These are phyloP conservation scores for Mucor mucedo DNA, from an alignment of 371 early-diverging fungal genomes.

Conservation along the genomic window DNA sequence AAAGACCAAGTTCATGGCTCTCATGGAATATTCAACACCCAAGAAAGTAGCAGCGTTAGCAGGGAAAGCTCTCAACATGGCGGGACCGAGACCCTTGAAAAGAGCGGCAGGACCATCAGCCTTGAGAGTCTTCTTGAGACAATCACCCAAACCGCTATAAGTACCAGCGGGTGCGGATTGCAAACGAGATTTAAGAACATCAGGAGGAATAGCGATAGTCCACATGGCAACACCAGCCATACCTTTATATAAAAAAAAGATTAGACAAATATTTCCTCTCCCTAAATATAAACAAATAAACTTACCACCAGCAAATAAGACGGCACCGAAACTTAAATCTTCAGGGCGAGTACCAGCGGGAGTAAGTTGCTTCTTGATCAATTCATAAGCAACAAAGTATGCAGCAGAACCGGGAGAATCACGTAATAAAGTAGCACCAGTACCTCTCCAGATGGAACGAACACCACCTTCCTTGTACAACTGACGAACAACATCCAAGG, in stretches of 20 bases:
- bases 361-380: conserved; percentile 81
- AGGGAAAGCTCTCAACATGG: conserved; percentile 94
- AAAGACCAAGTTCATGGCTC: conserved; percentile 50
- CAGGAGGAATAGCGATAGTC: conserved; percentile 90
- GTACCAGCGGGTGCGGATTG: conserved; percentile 95
- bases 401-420: conserved; percentile 96
- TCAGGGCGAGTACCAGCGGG: conserved; percentile 73
- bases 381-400: conserved; percentile 97
- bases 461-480: conserved; percentile 84
- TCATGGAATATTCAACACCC: conserved; percentile 56
- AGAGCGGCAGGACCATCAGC: conserved; percentile 92
- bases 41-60: conserved; percentile 83
- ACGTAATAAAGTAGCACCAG: conserved; percentile 91
- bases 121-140: conserved; percentile 82
- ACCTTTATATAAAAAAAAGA: conserved; percentile 24
- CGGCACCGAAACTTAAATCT: conserved; percentile 76
- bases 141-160: conserved; percentile 82
- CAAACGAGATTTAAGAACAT: conserved; percentile 96
- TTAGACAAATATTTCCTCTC: background rate
- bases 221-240: conserved; percentile 88
- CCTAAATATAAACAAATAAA: conserved; percentile 1
- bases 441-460: conserved; percentile 88
- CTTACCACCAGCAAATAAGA: conserved; percentile 94
- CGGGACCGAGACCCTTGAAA: conserved; percentile 96
- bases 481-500: conserved; percentile 75